Base-by-base conservation (phyloP, 108 stramenopile genomes). In the Fistulifera solaris region DNA sequence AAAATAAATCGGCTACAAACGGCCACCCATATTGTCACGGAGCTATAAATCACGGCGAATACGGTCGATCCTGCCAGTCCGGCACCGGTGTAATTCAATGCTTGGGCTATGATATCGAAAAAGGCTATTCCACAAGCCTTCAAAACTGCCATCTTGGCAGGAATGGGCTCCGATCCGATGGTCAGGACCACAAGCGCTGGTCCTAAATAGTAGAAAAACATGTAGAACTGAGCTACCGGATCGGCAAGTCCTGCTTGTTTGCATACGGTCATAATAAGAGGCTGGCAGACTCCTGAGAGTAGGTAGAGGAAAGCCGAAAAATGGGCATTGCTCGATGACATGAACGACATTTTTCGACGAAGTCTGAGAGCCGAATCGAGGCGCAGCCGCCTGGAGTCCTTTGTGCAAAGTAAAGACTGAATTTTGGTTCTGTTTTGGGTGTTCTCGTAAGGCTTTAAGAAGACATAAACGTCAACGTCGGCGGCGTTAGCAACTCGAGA, bases 1-100 rank as follows among this genome's bases (percentile, higher is more conserved):
- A 88, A 64, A 15, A 83, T 15, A 25, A 81, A 16, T 44, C 62
- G 56, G 22, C 75, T 74, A 52, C 70, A 88, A 10, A 88, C 21
- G 6, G 86, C 86, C 11, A 82, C 67, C 86, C 86, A 88, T 17
- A 83, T 64, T 1, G 82, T 88, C n/a, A 88, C 86, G 16, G 63
- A 66, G 6, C 70, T 71, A 50, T 88, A 88, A 15, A 88, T 71
- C 28, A 88, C 77, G 19, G 82, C 63, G 63, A 88, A 88, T 12
- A 88, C 68, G 26, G 82, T 81, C 24, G 86, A 80, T 15, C 86
- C 86, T 2, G 86, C 78, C 18, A 83, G 54, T 47, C 66, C 70
- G 27, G 78, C 73, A 41, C 84, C 84, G 21, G 81, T 70, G 53
- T 87, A 87, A 21, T 78, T 77, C 81, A 87, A 61, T 1, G 68